phyloP scores from a whole-genome alignment of 78 protist genomes.

The Isochrysis galbana region DNA sequence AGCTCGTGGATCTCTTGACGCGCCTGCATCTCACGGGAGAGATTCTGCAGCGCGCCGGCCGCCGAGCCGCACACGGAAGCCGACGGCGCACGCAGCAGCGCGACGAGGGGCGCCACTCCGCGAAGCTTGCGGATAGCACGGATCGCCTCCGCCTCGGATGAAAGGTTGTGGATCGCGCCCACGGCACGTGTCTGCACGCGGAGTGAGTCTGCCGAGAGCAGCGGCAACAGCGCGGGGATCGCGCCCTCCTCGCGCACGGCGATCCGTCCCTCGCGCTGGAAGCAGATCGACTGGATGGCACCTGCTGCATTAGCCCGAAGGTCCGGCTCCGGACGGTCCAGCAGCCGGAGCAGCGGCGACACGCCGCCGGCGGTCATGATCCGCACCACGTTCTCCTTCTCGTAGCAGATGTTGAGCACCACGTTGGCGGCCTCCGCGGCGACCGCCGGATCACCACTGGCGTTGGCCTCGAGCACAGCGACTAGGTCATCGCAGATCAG shows the following conservation, averaged over 20 bases:
- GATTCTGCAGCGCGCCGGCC: constrained; percentile 39
- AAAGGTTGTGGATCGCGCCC: constrained; percentile 11
- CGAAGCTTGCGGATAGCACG: neutral
- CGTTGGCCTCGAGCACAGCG: too few species aligned
- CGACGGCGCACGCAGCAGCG: neutral
- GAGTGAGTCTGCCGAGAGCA: neutral
- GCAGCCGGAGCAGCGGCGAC: neutral
- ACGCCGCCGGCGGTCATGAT: neutral
- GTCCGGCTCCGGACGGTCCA: neutral
- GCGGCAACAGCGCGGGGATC: neutral
- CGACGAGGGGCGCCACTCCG: constrained; percentile 9
- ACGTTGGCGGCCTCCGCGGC: constrained; percentile 23
- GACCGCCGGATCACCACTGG: neutral
- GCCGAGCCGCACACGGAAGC: neutral
- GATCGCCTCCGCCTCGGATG: constrained; percentile 2
- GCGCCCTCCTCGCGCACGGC: neutral
- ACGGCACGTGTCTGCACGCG: neutral
- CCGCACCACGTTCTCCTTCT: neutral
- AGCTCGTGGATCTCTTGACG: neutral
- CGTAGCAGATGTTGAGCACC: constrained; percentile 34
- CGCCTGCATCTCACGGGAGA: constrained; percentile 21
- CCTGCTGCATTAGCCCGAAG: constrained; percentile 26
- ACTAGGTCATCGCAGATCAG: neutral
- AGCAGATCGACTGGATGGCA: constrained; percentile 10
- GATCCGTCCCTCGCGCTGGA: neutral